These are phyloP conservation scores for Suillus cothurnatus DNA, from an alignment of 768 basidiomycete genomes.

Conservation along the genomic window DNA sequence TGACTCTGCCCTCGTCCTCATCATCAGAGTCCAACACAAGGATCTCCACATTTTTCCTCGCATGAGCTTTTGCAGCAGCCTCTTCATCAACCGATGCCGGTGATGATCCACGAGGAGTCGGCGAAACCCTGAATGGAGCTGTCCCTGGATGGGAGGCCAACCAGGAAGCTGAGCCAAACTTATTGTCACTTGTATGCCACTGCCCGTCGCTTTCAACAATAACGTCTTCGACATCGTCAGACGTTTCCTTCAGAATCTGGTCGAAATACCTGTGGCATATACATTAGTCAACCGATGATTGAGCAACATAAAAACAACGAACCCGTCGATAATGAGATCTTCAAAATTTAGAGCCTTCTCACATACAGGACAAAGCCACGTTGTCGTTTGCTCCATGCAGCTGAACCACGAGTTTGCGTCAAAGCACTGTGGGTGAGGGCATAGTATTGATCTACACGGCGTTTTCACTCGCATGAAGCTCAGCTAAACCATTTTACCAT, in stretches of 20 bases:
- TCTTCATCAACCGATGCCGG: constrained; percentile 32
- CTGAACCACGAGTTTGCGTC: constrained; percentile 94
- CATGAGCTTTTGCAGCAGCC: constrained; percentile 40
- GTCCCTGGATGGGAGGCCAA: constrained; percentile 51
- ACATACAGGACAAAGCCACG: constrained; percentile 95
- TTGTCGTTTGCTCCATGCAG: constrained; percentile 95
- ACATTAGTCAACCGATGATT: not conserved
- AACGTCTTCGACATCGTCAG: constrained; percentile 87
- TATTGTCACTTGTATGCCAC: constrained; percentile 93
- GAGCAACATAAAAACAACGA: constrained; percentile 24
- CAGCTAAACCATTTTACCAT: constrained; percentile 47
- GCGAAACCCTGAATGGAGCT: constrained; percentile 20
- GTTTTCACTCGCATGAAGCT: constrained; percentile 83
- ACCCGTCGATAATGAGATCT: constrained; percentile 94
- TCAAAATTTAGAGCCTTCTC: constrained; percentile 74
- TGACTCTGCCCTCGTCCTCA: constrained; percentile 64
- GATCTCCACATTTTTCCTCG: constrained; percentile 57
- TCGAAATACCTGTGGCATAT: constrained; percentile 72
- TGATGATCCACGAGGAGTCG: constrained; percentile 33
- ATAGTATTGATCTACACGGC: constrained; percentile 85
- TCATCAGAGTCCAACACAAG: constrained; percentile 74
- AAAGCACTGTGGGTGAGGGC: constrained; percentile 93
- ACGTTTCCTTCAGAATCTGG: constrained; percentile 74
- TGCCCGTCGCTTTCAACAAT: constrained; percentile 92
- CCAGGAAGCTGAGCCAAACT: constrained; percentile 78